These are phyloP conservation scores for Carex pumila DNA, from an alignment of 176 grass and related monocot species.

Conservation along the genomic window DNA sequence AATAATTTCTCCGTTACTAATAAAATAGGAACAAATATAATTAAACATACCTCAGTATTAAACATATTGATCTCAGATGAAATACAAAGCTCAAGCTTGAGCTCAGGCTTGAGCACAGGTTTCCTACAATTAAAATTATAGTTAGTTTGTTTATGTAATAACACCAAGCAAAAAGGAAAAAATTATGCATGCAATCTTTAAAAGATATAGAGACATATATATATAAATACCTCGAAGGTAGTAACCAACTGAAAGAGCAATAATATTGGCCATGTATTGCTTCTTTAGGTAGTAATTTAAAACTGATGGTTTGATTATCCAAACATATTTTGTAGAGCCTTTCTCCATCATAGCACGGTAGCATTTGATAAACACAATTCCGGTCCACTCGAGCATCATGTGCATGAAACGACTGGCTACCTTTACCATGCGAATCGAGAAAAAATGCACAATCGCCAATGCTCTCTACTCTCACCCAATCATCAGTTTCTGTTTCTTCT, in stretches of 20 bases:
- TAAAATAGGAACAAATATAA: neutral
- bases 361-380: neutral
- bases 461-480: conserved; percentile 22
- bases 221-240: neutral
- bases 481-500: neutral
- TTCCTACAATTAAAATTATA: neutral
- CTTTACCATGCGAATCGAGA: neutral
- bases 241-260: neutral
- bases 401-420: neutral
- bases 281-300: neutral
- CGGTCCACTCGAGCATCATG: neutral
- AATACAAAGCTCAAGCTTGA: neutral
- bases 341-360: neutral
- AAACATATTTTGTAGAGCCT: conserved; percentile 3
- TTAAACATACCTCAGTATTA: neutral
- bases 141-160: neutral
- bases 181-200: no score
- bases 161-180: no score
- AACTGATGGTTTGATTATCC: neutral
- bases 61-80: neutral
- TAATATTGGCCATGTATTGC: no score
- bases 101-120: neutral
- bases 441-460: conserved; percentile 9
- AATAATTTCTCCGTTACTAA: neutral
- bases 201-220: no score